Evolutionary conservation across 2,329 filamentous ascomycete species (phyloP).

Genomic region (Aspergillus fijiensis): DNA sequence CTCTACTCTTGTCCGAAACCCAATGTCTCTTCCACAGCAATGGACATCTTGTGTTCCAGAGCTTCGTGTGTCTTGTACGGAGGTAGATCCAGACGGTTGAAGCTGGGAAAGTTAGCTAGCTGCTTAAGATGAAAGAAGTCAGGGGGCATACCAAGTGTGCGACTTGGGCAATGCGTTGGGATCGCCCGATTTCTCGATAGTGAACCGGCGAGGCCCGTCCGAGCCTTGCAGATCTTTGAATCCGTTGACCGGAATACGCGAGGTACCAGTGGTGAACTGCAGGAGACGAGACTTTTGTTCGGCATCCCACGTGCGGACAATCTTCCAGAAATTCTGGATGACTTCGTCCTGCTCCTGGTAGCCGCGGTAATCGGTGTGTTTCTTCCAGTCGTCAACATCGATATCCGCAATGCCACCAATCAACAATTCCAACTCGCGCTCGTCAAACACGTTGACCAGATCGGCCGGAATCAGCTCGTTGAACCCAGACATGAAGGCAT

Average conservation of each 20-base stretch:
- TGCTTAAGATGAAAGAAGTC: not conserved
- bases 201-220: slow-evolving; percentile 91
- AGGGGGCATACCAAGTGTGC: slow-evolving; percentile 80
- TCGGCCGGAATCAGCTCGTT: slow-evolving; percentile 96
- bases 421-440: slow-evolving; percentile 91
- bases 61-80: slow-evolving; percentile 86
- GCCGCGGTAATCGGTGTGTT: slow-evolving; percentile 97
- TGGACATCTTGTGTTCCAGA: slow-evolving; percentile 85
- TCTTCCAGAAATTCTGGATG: slow-evolving; percentile 97
- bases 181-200: slow-evolving; percentile 96
- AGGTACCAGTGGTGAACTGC: slow-evolving; percentile 97
- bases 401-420: slow-evolving; percentile 99
- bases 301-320: slow-evolving; percentile 91
- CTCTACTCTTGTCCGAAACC: slow-evolving; percentile 94
- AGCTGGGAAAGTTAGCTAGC: slow-evolving; percentile 54
- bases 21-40: slow-evolving; percentile 97
- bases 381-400: slow-evolving; percentile 99
- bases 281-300: slow-evolving; percentile 96
- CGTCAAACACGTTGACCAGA: slow-evolving; percentile 96
- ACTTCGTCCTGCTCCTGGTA: slow-evolving; percentile 98
- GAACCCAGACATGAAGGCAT: slow-evolving; percentile 95
- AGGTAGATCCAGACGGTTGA: slow-evolving; percentile 94
- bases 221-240: slow-evolving; percentile 99
- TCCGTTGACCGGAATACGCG: slow-evolving; percentile 95
- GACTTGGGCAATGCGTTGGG: slow-evolving; percentile 88